phyloP scores from a whole-genome alignment of 495 filamentous ascomycete genomes.

The Daldinia bambusicola region DNA sequence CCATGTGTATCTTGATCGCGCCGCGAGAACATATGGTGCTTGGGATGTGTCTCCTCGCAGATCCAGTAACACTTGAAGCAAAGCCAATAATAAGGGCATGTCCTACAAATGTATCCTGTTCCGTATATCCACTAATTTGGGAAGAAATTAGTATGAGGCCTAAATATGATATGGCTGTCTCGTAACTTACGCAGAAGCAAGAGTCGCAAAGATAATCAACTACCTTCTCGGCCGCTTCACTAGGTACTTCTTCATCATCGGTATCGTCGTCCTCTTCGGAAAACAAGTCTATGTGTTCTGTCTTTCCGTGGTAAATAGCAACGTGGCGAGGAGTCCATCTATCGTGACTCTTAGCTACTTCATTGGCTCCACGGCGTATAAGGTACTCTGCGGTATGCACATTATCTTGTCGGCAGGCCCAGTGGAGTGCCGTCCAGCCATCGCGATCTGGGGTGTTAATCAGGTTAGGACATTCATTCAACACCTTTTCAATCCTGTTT shows the following conservation, averaged over 20 bases:
- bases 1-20: constrained; percentile 15
- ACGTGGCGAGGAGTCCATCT: constrained; percentile 30
- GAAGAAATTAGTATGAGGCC: background rate
- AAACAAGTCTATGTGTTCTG: constrained; percentile 6
- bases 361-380: constrained; percentile 31
- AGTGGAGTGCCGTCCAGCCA: constrained; percentile 44
- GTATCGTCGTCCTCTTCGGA: constrained; percentile 6
- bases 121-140: constrained; percentile 7
- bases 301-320: constrained; percentile 15
- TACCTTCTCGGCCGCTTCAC: constrained; percentile 15
- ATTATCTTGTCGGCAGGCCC: constrained; percentile 29
- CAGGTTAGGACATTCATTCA: constrained; percentile 15
- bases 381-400: constrained; percentile 20
- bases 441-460: constrained; percentile 30
- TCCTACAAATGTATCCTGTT: constrained; percentile 10
- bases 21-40: constrained; percentile 16
- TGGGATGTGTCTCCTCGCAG: constrained; percentile 17
- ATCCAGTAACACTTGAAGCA: constrained; percentile 27
- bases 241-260: constrained; percentile 17
- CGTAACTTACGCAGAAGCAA: constrained; percentile 20
- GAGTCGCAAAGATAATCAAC: constrained; percentile 11
- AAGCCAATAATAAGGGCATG: constrained; percentile 21
- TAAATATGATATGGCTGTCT: background rate
- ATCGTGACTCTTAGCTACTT: constrained; percentile 20
- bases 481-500: constrained; percentile 3